Base-by-base conservation (phyloP, 495 filamentous ascomycete genomes). In the Xylaria intraflava region DNA sequence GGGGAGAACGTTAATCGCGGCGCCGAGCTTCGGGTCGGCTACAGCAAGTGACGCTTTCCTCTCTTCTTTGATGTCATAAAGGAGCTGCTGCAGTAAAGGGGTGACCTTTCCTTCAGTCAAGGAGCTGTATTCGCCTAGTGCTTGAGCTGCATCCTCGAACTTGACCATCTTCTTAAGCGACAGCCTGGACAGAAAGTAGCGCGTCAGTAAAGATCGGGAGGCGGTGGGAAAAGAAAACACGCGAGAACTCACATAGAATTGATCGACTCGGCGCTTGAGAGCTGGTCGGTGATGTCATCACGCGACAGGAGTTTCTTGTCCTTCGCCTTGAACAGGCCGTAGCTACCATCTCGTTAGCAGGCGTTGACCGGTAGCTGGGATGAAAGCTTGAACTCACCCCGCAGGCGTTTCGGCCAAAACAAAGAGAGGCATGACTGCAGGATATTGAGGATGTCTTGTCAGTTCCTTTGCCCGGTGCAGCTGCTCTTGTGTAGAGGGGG, bases 81-180 rank as follows among this genome's bases (percentile, higher is more conserved):
- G 82, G 35, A 98, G 80, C 57, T 72, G 76, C 31, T 87, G 77
- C 33, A 99, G 78, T 72, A 89, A 85, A 53, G 92, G 89, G n/a
- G 93, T 91, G 47, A 99, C 89, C 75, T 96, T 96, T 62, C 90
- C 89, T 65, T 96, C 91, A 42, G 88, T 85, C 22, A 99, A 66
- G 20, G 90, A 80, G 24, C 90, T 80, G 57, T 88, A 85, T 78
- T 99, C 93, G 65, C 93, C 86, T 35, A 97, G 73, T 46, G 94
- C 93, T 49, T 73, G 78, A 20, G 86, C 85, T 49, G 93, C 89
- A 67, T 87, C 95, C 62, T 95, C 89, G 71, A 96, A 99, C 76
- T 96, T 96, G 68, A 85, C 78, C 72, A 99, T 97, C 68, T 89
- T 84, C 81, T 96, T 97, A 68, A 96, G 76, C 71, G 95, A 96